Conservation (phyloP, 139 green algal genomes). For the Chlorella vulgaris region DNA sequence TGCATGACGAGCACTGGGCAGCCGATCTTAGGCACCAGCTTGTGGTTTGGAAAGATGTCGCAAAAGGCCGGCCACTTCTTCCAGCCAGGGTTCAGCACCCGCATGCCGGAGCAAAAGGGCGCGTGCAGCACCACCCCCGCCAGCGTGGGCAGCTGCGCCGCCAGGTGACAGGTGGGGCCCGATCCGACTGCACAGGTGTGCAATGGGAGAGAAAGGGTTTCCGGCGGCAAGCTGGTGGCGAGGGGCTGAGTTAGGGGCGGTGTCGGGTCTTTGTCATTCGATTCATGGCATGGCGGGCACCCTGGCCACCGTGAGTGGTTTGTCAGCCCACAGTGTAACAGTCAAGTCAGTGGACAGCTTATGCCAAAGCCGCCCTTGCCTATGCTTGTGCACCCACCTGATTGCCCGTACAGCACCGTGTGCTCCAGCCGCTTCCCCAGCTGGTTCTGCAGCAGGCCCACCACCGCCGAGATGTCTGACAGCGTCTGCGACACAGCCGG, state of each 20-base stretch:
- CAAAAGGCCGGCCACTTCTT: constrained; percentile 72
- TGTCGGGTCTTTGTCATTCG: too few species aligned
- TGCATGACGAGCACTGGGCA: constrained; percentile 74
- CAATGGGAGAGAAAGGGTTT: too few species aligned
- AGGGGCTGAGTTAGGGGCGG: too few species aligned
- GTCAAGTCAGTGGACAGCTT: too few species aligned
- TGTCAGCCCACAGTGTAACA: too few species aligned
- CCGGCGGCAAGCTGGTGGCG: too few species aligned
- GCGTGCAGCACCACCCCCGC: constrained; percentile 88
- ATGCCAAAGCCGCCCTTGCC: too few species aligned
- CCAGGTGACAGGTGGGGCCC: constrained; percentile 53
- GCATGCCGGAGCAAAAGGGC: constrained; percentile 84
- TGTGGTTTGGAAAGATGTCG: constrained; percentile 88
- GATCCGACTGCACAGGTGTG: neutral
- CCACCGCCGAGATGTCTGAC: constrained; percentile 48
- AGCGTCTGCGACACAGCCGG: constrained; percentile 50
- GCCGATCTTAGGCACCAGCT: constrained; percentile 68
- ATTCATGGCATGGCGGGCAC: too few species aligned
- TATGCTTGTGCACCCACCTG: constrained; percentile 78
- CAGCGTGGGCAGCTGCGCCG: constrained; percentile 52
- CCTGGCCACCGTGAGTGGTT: too few species aligned
- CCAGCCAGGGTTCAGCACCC: constrained; percentile 83
- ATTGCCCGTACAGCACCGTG: constrained; percentile 92
- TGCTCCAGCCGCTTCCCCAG: constrained; percentile 46
- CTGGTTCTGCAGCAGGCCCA: constrained; percentile 33